These are phyloP conservation scores for Monosporascus sp. DNA, from an alignment of 2,329 filamentous ascomycete species.

Conservation along the genomic window DNA sequence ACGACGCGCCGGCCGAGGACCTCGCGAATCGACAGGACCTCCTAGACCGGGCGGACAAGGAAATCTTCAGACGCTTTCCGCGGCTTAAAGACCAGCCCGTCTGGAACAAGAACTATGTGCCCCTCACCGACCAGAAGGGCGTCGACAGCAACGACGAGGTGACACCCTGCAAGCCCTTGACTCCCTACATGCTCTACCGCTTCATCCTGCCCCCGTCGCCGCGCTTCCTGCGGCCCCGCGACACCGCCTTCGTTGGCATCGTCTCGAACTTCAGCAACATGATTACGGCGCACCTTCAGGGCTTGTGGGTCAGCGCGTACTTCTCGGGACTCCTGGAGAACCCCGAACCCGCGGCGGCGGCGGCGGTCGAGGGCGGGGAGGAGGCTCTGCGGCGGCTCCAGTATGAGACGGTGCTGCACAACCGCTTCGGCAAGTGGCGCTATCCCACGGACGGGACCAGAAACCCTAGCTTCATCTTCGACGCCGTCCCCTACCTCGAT, in stretches of 20 bases:
- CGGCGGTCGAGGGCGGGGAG: constrained; percentile 19
- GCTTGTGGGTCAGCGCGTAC: constrained; percentile 53
- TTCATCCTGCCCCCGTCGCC: constrained; percentile 39
- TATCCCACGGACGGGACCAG: constrained; percentile 62
- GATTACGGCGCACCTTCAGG: constrained; percentile 40
- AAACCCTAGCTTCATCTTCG: constrained; percentile 69
- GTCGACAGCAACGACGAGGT: constrained; percentile 18
- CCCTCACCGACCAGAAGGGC: constrained; percentile 32
- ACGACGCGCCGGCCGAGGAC: constrained; percentile 21
- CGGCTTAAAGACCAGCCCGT: constrained; percentile 40
- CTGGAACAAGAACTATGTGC: constrained; percentile 39
- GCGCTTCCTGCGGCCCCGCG: constrained; percentile 30
- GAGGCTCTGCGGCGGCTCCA: constrained; percentile 37
- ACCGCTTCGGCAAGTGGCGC: constrained; percentile 64
- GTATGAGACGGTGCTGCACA: constrained; percentile 57
- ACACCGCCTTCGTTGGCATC: constrained; percentile 44
- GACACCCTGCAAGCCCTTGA: constrained; percentile 14
- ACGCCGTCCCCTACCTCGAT: constrained; percentile 69
- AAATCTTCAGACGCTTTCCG: constrained; percentile 47
- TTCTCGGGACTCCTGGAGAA: constrained; percentile 40
- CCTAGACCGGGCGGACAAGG: constrained; percentile 37
- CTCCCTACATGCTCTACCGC: constrained; percentile 38
- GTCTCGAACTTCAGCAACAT: constrained; percentile 39
- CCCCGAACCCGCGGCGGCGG: constrained; percentile 3
- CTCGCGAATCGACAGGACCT: constrained; percentile 34